Evolutionary conservation across 2,329 filamentous ascomycete species (phyloP).

Genomic region (Fusarium sulawesiense): DNA sequence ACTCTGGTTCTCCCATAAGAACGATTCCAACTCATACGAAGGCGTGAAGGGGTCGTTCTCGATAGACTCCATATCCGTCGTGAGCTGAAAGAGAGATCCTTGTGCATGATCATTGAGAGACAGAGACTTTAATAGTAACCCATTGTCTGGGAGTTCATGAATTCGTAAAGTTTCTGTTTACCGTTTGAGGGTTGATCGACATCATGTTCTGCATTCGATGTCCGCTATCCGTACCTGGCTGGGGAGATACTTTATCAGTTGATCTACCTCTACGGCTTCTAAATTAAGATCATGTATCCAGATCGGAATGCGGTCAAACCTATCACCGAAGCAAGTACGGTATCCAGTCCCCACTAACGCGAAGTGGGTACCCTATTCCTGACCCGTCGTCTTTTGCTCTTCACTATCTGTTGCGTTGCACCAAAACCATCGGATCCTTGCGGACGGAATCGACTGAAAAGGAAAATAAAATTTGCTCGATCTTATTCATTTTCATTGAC

Average conservation of each 20-base stretch:
- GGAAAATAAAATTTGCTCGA: background rate
- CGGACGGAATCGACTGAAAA: slow-evolving; percentile 13
- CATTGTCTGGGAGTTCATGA: background rate
- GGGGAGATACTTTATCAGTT: background rate
- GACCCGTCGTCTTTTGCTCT: slow-evolving; percentile 7
- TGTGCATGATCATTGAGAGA: slow-evolving; percentile 23
- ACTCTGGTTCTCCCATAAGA: background rate
- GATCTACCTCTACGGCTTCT: slow-evolving; percentile 1
- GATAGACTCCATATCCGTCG: slow-evolving; percentile 35
- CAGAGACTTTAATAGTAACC: background rate
- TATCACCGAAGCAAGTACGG: slow-evolving; percentile 36
- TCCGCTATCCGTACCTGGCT: background rate
- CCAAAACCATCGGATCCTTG: slow-evolving; percentile 36
- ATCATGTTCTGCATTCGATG: slow-evolving; percentile 16
- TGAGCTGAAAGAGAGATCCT: background rate
- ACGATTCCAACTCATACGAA: background rate
- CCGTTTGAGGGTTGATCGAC: slow-evolving; percentile 15
- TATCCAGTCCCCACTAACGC: background rate
- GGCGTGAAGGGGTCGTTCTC: slow-evolving; percentile 7
- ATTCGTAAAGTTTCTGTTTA: background rate
- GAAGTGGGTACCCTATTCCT: slow-evolving; percentile 6
- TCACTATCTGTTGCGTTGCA: slow-evolving; percentile 19
- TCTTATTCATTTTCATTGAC: slow-evolving; percentile 2
- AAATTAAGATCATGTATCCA: slow-evolving; percentile 1
- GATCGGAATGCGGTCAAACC: slow-evolving; percentile 44